Conservation (phyloP, 768 basidiomycete species). For the Lactarius deliciosus region DNA sequence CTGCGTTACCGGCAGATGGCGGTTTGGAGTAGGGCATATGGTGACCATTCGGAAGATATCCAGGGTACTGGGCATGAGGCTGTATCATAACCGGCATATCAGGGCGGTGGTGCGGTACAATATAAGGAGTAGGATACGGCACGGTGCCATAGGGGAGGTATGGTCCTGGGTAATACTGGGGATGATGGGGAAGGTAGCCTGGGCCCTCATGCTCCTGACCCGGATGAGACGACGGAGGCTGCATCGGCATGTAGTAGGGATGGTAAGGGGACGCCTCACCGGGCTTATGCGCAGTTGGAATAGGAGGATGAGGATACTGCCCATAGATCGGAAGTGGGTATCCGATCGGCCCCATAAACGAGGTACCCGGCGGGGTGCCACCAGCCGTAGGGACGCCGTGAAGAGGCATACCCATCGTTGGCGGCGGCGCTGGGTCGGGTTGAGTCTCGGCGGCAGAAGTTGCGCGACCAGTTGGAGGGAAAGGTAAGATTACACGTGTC, state of each 20-base stretch:
- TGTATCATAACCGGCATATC: conserved; percentile 28
- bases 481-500: conserved; percentile 30
- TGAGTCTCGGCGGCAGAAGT: conserved; percentile 50
- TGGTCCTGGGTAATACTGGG: conserved; percentile 47
- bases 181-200: conserved; percentile 38
- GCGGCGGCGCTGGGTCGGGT: conserved; percentile 43
- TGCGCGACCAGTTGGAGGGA: conserved; percentile 47
- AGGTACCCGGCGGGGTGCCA: conserved; percentile 46
- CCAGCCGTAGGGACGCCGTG: conserved; percentile 35
- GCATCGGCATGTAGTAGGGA: conserved; percentile 47
- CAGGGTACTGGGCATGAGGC: conserved; percentile 27
- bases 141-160: conserved; percentile 49
- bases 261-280: conserved; percentile 52
- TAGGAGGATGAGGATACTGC: conserved; percentile 54
- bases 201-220: conserved; percentile 38
- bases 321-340: conserved; percentile 56
- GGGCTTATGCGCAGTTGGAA: conserved; percentile 47
- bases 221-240: conserved; percentile 42
- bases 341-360: conserved; percentile 52
- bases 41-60: conserved; percentile 40
- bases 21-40: conserved; percentile 44
- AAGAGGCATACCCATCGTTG: conserved; percentile 34
- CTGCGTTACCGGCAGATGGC: conserved; percentile 37
- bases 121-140: conserved; percentile 48
- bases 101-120: conserved; percentile 43